Conservation (phyloP, 768 basidiomycete genomes). For the Trametes villosa region DNA sequence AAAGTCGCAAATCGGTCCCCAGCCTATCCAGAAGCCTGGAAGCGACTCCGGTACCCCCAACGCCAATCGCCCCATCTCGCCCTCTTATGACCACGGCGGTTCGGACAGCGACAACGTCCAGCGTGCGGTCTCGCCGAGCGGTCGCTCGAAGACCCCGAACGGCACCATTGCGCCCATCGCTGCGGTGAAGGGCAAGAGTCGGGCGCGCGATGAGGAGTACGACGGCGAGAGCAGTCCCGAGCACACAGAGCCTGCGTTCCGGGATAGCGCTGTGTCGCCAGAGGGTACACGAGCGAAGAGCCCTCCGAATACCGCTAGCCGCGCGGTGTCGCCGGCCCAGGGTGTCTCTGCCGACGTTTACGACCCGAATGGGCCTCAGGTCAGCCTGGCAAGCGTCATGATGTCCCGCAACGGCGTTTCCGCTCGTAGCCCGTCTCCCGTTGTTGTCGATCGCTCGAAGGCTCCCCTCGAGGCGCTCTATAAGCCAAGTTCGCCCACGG, state of each 20-base stretch:
- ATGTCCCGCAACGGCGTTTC: slow-evolving; percentile 55
- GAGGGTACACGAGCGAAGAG: slow-evolving; percentile 64
- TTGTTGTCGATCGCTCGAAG: slow-evolving; percentile 54
- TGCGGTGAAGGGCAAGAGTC: slow-evolving; percentile 53
- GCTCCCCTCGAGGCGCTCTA: slow-evolving; percentile 70
- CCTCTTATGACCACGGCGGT: slow-evolving; percentile 43
- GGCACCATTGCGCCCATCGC: slow-evolving; percentile 43
- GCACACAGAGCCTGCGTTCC: slow-evolving; percentile 47
- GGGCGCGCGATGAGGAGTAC: slow-evolving; percentile 48
- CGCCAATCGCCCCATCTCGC: slow-evolving; percentile 66
- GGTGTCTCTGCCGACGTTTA: slow-evolving; percentile 18
- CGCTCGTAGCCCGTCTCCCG: slow-evolving; percentile 61
- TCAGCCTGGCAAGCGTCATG: slow-evolving; percentile 59
- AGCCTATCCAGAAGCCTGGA: slow-evolving; percentile 7
- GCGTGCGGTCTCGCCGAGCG: slow-evolving; percentile 68
- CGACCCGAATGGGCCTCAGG: slow-evolving; percentile 35
- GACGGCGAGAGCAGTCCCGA: slow-evolving; percentile 53
- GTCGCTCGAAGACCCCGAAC: slow-evolving; percentile 43
- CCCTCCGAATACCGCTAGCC: slow-evolving; percentile 48
- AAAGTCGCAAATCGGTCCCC: slow-evolving; percentile 13
- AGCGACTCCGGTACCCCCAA: slow-evolving; percentile 33
- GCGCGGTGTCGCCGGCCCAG: slow-evolving; percentile 61
- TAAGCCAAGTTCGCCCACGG: slow-evolving; percentile 45
- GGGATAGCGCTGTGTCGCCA: slow-evolving; percentile 59
- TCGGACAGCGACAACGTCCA: slow-evolving; percentile 61